These are phyloP conservation scores for Candida gorgasii DNA, from an alignment of 805 yeast genomes.

Conservation along the genomic window DNA sequence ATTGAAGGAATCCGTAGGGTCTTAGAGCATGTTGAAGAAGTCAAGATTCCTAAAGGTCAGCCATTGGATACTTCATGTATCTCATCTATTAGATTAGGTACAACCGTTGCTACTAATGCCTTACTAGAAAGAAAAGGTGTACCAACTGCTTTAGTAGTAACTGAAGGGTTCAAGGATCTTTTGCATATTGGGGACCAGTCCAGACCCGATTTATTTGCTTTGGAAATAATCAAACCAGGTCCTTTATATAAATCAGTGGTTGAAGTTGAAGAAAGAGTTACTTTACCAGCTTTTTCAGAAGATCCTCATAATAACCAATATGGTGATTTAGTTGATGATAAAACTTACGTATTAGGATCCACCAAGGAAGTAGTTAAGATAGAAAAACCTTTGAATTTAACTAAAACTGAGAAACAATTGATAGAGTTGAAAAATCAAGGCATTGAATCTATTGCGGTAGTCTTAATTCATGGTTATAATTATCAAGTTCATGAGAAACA, in stretches of 20 bases:
- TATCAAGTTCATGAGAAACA: conserved; percentile 33
- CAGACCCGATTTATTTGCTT: conserved; percentile 82
- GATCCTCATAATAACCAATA: conserved; percentile 32
- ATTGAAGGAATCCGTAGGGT: conserved; percentile 82
- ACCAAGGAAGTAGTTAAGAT: conserved; percentile 22
- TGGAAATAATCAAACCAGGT: conserved; percentile 66
- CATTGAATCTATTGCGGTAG: conserved; percentile 28
- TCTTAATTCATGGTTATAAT: conserved; percentile 36
- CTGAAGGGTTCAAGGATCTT: conserved; percentile 83
- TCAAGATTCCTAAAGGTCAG: conserved; percentile 49
- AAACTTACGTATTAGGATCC: conserved; percentile 31
- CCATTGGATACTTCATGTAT: conserved; percentile 51
- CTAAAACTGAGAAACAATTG: conserved; percentile 20
- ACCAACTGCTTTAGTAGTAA: conserved; percentile 75
- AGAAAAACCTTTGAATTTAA: conserved; percentile 26
- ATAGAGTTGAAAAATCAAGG: conserved; percentile 22
- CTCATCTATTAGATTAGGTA: conserved; percentile 77
- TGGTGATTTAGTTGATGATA: conserved; percentile 16
- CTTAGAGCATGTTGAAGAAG: conserved; percentile 55
- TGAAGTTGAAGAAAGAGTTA: conserved; percentile 86
- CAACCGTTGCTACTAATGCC: conserved; percentile 93
- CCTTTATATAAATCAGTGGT: conserved; percentile 71
- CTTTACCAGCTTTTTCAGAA: conserved; percentile 69
- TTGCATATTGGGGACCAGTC: conserved; percentile 84
- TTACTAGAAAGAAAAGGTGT: conserved; percentile 88